Evolutionary conservation across 495 filamentous ascomycete species (phyloP).

Genomic region (Penicillium longicatenatum): DNA sequence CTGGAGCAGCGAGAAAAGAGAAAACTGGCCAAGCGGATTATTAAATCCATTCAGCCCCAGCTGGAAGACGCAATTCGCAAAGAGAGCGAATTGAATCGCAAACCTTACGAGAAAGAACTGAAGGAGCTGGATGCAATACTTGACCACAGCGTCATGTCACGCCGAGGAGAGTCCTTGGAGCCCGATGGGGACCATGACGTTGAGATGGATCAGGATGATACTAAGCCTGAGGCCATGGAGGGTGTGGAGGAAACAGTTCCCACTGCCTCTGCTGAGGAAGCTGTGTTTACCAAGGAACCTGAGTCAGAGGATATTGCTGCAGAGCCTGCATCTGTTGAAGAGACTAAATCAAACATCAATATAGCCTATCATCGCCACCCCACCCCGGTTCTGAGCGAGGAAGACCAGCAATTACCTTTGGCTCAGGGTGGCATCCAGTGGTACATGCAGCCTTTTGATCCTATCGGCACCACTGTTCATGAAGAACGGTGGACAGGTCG

Average conservation of each 20-base stretch:
- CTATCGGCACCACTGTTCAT: conserved; percentile 70
- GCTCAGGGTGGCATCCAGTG: conserved; percentile 78
- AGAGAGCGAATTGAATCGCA: conserved; percentile 75
- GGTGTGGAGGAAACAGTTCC: conserved; percentile 19
- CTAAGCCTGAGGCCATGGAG: conserved; percentile 19
- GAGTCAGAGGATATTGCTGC: conserved; percentile 11
- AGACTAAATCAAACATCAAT: conserved; percentile 13
- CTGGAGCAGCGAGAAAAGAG: conserved; percentile 66
- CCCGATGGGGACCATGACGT: conserved; percentile 27
- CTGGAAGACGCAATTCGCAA: conserved; percentile 76
- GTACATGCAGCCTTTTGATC: conserved; percentile 85
- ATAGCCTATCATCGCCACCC: conserved; percentile 25
- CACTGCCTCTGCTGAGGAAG: conserved; percentile 4
- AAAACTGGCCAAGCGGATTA: conserved; percentile 77
- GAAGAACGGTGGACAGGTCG: conserved; percentile 79
- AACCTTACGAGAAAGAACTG: conserved; percentile 66
- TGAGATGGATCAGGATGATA: conserved; percentile 16
- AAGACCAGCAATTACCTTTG: conserved; percentile 57
- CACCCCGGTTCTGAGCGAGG: conserved; percentile 33
- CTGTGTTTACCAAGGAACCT: background rate
- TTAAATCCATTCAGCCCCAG: conserved; percentile 74
- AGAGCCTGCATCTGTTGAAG: conserved; percentile 17
- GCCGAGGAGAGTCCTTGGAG: conserved; percentile 40
- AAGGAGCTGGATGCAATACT: conserved; percentile 74
- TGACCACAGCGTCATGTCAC: conserved; percentile 57